Percentiles rank a stretch among this genome's conserved stretches.
Conservation (phyloP, 441 rosid species). For the Gossypium davidsonii region DNA sequence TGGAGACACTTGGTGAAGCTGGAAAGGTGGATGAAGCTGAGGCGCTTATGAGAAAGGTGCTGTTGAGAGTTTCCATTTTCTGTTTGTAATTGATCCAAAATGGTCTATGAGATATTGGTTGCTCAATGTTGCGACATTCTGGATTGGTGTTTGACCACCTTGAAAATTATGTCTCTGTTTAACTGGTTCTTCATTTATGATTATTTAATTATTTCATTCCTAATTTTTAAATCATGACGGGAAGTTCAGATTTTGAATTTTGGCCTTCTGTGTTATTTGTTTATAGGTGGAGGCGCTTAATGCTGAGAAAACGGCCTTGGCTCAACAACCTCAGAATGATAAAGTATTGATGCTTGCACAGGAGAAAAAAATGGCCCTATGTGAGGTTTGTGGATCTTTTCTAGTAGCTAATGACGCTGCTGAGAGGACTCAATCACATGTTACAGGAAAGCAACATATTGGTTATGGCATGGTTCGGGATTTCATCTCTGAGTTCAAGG, state of each 20-base stretch:
- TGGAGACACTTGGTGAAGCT: constrained; percentile 91
- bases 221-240: background rate
- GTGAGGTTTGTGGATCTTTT: constrained; percentile 97
- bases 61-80: background rate
- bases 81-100: background rate
- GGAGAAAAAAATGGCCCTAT: constrained; percentile 94
- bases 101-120: background rate
- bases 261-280: constrained; percentile 2
- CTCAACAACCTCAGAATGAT: constrained; percentile 63
- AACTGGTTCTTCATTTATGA: background rate
- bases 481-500: constrained; percentile 76
- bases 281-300: constrained; percentile 81
- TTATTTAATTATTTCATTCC: background rate
- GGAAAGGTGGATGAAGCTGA: constrained; percentile 99
- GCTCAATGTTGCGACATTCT: background rate
- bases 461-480: constrained; percentile 98
- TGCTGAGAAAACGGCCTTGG: constrained; percentile 58
- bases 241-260: background rate
- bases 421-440: constrained; percentile 95
- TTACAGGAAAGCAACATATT: constrained; percentile 90
- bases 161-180: background rate
- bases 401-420: constrained; percentile 88
- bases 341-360: constrained; percentile 66
- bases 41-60: constrained; percentile 96
- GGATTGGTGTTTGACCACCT: background rate